phyloP scores from a whole-genome alignment of 768 basidiomycete genomes.

The Tylopilus plumbeoviolaceoides region DNA sequence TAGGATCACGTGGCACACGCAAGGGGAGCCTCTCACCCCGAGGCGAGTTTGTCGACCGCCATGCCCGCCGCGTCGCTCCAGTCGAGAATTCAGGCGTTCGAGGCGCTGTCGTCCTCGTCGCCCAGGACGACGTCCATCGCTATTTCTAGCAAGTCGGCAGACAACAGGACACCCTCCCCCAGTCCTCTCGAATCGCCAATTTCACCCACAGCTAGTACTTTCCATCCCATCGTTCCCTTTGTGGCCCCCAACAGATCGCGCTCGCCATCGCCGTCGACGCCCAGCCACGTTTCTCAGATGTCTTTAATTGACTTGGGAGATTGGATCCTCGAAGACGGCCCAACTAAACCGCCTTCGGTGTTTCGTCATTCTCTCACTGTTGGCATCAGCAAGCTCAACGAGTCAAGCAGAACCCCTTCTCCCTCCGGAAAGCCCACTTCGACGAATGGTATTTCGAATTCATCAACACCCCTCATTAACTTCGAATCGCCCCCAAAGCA shows the following conservation, averaged over 20 bases:
- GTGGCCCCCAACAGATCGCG: slow-evolving; percentile 27
- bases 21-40: neutral
- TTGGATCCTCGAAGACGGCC: slow-evolving; percentile 67
- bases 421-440: slow-evolving; percentile 13
- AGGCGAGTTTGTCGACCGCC: slow-evolving; percentile 3
- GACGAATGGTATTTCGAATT: slow-evolving; percentile 1
- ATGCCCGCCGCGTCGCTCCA: slow-evolving; percentile 49
- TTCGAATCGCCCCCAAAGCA: slow-evolving; percentile 48
- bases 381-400: slow-evolving; percentile 15
- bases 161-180: slow-evolving; percentile 4
- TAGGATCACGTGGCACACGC: neutral
- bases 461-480: slow-evolving; percentile 48
- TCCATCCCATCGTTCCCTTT: slow-evolving; percentile 41
- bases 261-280: slow-evolving; percentile 48
- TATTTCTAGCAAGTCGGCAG: neutral
- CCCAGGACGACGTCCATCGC: slow-evolving; percentile 16
- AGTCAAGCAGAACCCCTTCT: slow-evolving; percentile 24
- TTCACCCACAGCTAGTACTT: slow-evolving; percentile 42
- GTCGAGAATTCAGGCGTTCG: slow-evolving; percentile 62
- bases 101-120: slow-evolving; percentile 42
- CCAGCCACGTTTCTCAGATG: slow-evolving; percentile 40
- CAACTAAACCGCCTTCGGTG: slow-evolving; percentile 24
- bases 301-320: slow-evolving; percentile 71
- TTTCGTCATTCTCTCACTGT: slow-evolving; percentile 7
- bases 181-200: slow-evolving; percentile 47